Evolutionary conservation across 106 monocot species (phyloP).

Genomic region (Vanilla planifolia): DNA sequence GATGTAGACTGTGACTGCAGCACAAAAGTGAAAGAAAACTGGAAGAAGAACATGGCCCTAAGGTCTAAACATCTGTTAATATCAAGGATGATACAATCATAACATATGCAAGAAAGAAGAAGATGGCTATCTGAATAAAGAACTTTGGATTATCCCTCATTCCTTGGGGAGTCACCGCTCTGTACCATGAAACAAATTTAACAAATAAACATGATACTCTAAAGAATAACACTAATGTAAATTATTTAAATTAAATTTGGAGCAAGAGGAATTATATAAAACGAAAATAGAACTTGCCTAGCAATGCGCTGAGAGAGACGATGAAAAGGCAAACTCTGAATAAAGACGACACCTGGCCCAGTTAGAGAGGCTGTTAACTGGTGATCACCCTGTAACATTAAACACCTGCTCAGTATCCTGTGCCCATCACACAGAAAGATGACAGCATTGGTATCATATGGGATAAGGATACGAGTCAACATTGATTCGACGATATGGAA

Average conservation of each 20-base stretch:
- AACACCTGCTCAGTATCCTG: neutral
- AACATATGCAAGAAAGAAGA: conserved; percentile 80
- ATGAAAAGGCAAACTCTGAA: conserved; percentile 89
- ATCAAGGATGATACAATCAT: conserved; percentile 85
- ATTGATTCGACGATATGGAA: too few relatives aligned
- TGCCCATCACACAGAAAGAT: too few relatives aligned
- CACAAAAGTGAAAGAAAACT: conserved; percentile 1
- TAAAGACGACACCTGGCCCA: conserved; percentile 90
- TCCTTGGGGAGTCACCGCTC: conserved; percentile 59
- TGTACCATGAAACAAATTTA: conserved; percentile 21
- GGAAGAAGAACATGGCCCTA: neutral
- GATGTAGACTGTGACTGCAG: too few relatives aligned
- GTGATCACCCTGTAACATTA: conserved; percentile 61
- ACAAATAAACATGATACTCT: too few relatives aligned
- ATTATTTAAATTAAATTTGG: too few relatives aligned
- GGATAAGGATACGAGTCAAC: too few relatives aligned
- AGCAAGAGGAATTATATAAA: too few relatives aligned
- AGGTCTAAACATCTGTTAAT: conserved; percentile 70
- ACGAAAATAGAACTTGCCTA: conserved; percentile 43
- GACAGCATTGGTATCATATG: too few relatives aligned
- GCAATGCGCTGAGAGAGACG: conserved; percentile 80
- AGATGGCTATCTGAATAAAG: conserved; percentile 70
- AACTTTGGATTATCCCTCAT: conserved; percentile 96
- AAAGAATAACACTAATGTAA: too few relatives aligned
- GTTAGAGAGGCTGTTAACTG: conserved; percentile 65